Evolutionary conservation across 257 asterid genomes (phyloP).

Genomic region (Penstemon newberryi): DNA sequence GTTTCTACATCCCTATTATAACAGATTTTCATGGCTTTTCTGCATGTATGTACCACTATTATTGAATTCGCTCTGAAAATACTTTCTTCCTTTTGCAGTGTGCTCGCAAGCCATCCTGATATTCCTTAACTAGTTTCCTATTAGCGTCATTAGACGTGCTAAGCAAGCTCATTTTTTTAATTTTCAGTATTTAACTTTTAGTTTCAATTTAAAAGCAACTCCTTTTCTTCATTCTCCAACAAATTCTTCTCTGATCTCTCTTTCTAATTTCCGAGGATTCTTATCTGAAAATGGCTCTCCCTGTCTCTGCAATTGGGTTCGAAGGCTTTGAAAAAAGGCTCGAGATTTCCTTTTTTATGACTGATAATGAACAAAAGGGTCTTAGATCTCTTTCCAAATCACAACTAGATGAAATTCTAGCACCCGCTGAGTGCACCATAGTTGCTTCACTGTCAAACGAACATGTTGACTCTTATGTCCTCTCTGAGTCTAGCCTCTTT

Average conservation of each 20-base stretch:
- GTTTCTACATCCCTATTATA: neutral
- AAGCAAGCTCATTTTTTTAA: slow-evolving; percentile 2
- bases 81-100: slow-evolving; percentile 29
- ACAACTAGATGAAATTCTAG: slow-evolving; percentile 41
- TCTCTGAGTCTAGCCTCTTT: slow-evolving; percentile 47
- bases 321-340: slow-evolving; percentile 50
- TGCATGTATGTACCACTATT: neutral
- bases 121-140: slow-evolving; percentile 15
- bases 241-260: slow-evolving; percentile 15
- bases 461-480: slow-evolving; percentile 40
- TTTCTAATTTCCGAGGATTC: neutral
- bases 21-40: too few relatives aligned
- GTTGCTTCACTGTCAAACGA: slow-evolving; percentile 42
- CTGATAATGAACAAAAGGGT: slow-evolving; percentile 42
- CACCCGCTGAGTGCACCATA: slow-evolving; percentile 44
- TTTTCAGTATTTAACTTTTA: neutral
- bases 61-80: neutral
- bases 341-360: slow-evolving; percentile 37
- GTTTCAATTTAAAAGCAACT: neutral
- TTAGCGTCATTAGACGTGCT: slow-evolving; percentile 17
- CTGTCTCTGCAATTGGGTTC: slow-evolving; percentile 39
- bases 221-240: slow-evolving; percentile 22
- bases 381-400: slow-evolving; percentile 34
- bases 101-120: slow-evolving; percentile 44
- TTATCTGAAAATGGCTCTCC: slow-evolving; percentile 29